These are phyloP conservation scores for Hymenoscyphus fructigenus DNA, from an alignment of 2,329 filamentous ascomycete species.

Conservation along the genomic window DNA sequence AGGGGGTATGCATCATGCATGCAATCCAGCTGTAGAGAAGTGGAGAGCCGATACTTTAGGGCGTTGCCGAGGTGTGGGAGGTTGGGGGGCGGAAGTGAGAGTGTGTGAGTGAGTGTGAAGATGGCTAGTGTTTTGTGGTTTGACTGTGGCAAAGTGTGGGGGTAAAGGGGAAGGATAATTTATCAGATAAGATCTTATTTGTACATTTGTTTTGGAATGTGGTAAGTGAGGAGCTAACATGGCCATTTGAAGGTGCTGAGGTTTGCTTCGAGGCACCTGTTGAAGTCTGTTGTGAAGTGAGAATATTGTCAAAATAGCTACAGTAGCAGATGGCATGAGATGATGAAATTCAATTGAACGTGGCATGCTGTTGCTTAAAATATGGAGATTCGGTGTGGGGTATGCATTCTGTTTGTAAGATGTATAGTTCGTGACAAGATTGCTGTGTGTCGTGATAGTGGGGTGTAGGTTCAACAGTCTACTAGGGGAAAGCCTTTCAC, in stretches of 20 bases:
- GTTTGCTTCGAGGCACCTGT: too few species aligned
- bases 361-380: not conserved
- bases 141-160: not conserved
- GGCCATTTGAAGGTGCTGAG: not conserved
- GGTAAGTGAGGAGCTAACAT: not conserved
- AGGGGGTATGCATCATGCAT: not conserved
- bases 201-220: constrained; percentile 1
- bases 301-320: too few species aligned
- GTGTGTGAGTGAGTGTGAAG: not conserved
- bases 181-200: not conserved
- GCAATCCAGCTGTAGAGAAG: not conserved
- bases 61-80: not conserved
- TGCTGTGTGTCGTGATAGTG: not conserved
- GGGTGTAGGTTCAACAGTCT: not conserved
- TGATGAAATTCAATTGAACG: not conserved
- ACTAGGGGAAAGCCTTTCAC: too few species aligned
- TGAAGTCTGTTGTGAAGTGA: too few species aligned
- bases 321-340: not conserved
- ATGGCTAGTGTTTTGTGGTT: too few species aligned
- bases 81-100: not conserved
- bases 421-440: not conserved
- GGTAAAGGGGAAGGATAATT: not conserved
- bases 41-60: not conserved
- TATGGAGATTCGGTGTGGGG: not conserved
- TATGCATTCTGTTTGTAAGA: not conserved